Evolutionary conservation across 169 alveolate species (phyloP).

Genomic region (Plasmodium relictum): DNA sequence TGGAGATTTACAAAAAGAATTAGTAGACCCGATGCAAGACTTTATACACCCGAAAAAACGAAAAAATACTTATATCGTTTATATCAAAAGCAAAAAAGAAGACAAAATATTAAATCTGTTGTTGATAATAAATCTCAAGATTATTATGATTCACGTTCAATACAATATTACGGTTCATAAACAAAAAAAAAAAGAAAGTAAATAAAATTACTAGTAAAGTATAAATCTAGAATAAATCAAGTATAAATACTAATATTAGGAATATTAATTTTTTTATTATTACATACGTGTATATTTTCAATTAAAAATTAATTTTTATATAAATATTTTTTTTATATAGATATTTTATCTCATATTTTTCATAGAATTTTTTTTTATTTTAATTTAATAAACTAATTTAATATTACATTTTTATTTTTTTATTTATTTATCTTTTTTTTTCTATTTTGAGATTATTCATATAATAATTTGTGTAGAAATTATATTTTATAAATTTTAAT

Average conservation of each 20-base stretch:
- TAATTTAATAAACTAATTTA: no score
- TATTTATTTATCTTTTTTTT: no score
- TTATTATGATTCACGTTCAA: conserved; percentile 25
- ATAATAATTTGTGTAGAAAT: no score
- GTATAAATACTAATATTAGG: not conserved
- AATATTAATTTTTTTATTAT: no score
- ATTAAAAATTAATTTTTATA: no score
- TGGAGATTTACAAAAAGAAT: conserved; percentile 91
- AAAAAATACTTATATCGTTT: conserved; percentile 79
- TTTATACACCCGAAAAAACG: conserved; percentile 84
- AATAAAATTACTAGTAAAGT: not conserved
- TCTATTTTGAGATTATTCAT: no score
- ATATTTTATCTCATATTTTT: no score
- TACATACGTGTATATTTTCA: no score
- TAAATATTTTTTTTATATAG: no score
- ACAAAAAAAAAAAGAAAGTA: conserved; percentile 13
- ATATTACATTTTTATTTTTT: no score
- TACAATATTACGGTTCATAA: conserved; percentile 49
- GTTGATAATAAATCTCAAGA: conserved; percentile 17
- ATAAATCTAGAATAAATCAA: not conserved
- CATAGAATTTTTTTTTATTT: no score
- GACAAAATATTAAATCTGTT: conserved; percentile 10
- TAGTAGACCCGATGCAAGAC: conserved; percentile 90
- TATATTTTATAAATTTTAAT: no score
- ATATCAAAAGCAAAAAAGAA: conserved; percentile 78